Base-by-base conservation (phyloP, 148 eudicot species). In the Arctostaphylos glauca region DNA sequence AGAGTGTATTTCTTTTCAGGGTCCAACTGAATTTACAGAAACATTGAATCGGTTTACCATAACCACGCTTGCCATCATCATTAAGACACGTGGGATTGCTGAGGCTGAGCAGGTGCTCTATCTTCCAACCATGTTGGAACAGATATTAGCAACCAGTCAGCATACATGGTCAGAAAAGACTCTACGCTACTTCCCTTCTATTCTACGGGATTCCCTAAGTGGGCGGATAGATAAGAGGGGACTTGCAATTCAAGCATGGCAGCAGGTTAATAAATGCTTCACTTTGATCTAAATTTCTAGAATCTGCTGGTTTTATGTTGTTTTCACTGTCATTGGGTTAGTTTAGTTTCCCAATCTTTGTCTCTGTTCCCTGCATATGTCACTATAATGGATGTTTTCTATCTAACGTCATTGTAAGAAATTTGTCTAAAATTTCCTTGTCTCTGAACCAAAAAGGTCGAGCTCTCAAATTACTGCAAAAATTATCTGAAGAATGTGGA, bases 91-190 rank as follows among this genome's bases (percentile, higher is more conserved):
- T 59, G 99, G 99, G 48, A 90, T 94, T 81, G 92, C 98, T 78
- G 99, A 96, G 86, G 91, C 96, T 87, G 98, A 96, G 83, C 98
- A 96, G 58, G 74, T 93, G 78, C 92, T 89, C 66, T 92, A 94
- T 89, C 97, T 96, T 83, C 98, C 91, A 64, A 88, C 92, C 25
- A 93, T 94, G 95, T 80, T 94, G 89, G 99, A 96, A 55, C 99
- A 96, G 81, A 90, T 94, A 88, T 74, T 96, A 84, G 90, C 98
- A 49, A 92, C 94, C 77, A 96, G 98, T 89, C 97, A 94, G 71
- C 99, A 96, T 85, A 86, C 93, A 67, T 96, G 99, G 99, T 96
- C 99, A 15, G 99, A 94, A 67, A 96, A 94, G 83, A 94, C 98
- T 23, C 87, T 96, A 21, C 95, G 93, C 68, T 87, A 92, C 82